Percentiles rank a stretch among this genome's conserved stretches.
These are phyloP conservation scores for Dipteronia sinensis DNA, from an alignment of 345 rosid genomes.

Conservation along the genomic window DNA sequence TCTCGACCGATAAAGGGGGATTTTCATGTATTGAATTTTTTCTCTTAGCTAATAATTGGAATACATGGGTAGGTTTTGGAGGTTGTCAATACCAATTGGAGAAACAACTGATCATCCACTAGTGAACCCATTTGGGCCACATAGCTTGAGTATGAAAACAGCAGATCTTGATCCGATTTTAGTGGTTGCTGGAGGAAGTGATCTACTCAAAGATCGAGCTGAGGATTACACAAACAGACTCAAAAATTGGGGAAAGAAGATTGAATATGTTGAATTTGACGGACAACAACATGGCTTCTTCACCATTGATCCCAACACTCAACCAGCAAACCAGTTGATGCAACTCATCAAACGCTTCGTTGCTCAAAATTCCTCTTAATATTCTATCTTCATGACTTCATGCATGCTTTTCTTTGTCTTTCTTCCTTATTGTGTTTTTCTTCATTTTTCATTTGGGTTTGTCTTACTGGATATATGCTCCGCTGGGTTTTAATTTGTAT, in stretches of 20 bases:
- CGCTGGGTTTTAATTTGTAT: too few relatives aligned
- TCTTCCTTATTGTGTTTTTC: not conserved
- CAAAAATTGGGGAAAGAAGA: slow-evolving; percentile 43
- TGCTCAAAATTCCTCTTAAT: slow-evolving; percentile 24
- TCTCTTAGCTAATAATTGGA: too few relatives aligned
- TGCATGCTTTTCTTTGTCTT: not conserved
- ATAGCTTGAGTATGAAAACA: slow-evolving; percentile 35
- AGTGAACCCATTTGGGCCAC: slow-evolving; percentile 62
- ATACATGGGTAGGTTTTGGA: slow-evolving; percentile 42
- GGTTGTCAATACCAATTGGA: slow-evolving; percentile 51
- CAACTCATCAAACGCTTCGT: slow-evolving; percentile 41
- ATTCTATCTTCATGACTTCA: not conserved
- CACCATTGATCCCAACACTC: slow-evolving; percentile 51
- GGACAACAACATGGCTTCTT: slow-evolving; percentile 65
- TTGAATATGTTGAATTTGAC: slow-evolving; percentile 50
- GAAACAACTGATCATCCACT: slow-evolving; percentile 58
- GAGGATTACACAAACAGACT: slow-evolving; percentile 48
- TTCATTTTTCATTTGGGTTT: not conserved
- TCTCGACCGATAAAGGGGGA: too few relatives aligned
- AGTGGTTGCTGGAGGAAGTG: slow-evolving; percentile 53
- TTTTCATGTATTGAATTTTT: too few relatives aligned
- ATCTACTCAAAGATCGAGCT: slow-evolving; percentile 51
- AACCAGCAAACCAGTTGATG: slow-evolving; percentile 46
- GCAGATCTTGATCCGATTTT: slow-evolving; percentile 48
- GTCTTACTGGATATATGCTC: not conserved